phyloP scores from a whole-genome alignment of 495 filamentous ascomycete species.

The Aspergillus sclerotioniger region DNA sequence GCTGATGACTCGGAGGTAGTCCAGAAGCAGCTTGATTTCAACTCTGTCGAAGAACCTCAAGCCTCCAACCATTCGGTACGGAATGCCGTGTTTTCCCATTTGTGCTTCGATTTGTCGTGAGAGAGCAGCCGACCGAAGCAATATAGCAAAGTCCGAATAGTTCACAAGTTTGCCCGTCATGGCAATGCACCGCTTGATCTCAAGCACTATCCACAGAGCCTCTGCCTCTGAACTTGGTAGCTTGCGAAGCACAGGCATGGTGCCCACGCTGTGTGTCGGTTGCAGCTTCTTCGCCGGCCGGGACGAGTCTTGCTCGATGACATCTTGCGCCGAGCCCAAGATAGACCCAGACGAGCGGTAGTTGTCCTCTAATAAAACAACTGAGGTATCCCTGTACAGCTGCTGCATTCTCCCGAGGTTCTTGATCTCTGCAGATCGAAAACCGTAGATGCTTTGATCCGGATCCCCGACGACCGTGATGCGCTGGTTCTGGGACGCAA shows the following conservation, averaged over 20 bases:
- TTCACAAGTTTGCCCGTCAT: conserved; percentile 71
- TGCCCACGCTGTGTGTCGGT: conserved; percentile 77
- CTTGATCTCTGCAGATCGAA: conserved; percentile 92
- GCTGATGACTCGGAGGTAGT: conserved; percentile 84
- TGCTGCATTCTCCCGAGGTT: conserved; percentile 78
- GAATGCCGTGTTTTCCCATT: conserved; percentile 79
- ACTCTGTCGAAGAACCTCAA: conserved; percentile 87
- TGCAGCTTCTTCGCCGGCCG: conserved; percentile 76
- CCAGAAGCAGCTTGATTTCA: conserved; percentile 85
- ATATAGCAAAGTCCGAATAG: conserved; percentile 78
- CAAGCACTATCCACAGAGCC: conserved; percentile 83
- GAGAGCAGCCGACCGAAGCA: conserved; percentile 79
- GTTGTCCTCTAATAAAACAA: conserved; percentile 90
- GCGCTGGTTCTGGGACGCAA: conserved; percentile 66
- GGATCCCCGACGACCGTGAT: conserved; percentile 97
- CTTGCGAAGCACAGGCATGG: conserved; percentile 78
- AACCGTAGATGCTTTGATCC: conserved; percentile 98
- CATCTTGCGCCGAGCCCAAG: conserved; percentile 70
- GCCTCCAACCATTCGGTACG: conserved; percentile 94
- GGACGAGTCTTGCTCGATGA: conserved; percentile 88
- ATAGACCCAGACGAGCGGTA: conserved; percentile 95
- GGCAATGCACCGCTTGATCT: conserved; percentile 69
- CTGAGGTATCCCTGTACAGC: conserved; percentile 72
- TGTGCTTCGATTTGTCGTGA: conserved; percentile 83
- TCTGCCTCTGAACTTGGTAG: conserved; percentile 71